Evolutionary conservation across 345 rosid species (phyloP), one percentile per base, ranked within the genome.

Genomic region (Gossypium bickii): DNA sequence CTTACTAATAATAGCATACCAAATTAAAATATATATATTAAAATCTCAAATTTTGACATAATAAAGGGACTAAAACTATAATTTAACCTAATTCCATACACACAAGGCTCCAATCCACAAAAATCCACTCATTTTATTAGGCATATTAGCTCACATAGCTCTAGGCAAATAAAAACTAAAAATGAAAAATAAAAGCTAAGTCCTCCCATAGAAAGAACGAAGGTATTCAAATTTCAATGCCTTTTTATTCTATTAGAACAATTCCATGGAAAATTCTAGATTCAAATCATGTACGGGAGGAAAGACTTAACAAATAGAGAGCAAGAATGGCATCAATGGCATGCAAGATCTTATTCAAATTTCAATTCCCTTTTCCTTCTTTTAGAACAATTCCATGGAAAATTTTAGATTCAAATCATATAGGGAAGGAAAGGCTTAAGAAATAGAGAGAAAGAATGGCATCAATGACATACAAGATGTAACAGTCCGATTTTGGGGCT

Each of bases 381-480:
- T 44, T 15, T 58, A 24, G 13, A 51, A 22, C 20, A 0, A 16
- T 7, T 59, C 13, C 60, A 90, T 90, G 95, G 95, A 88, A 72
- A 88, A 87, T 79, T 87, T 83, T 84, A 87, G 90, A 88, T 90
- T 91, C 72, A 88, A 79, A 78, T 86, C 92, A 44, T 78, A 71
- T 74, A 80, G 81, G 24, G 87, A 81, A n/a, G 89, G 85, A 56
- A 80, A 84, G 74, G 76, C 78, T 76, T 56, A 61, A 9, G n/a
- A 67, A 16, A 24, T 47, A 47, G 12, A 22, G 47, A 82, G 92
- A 62, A 83, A 49, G 49, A 29, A 29, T 29, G 5, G 34, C 34
- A 29, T 29, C 34, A 29, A 29, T 29, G 34, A 29, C 34, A 71
- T 71, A 49, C 51, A 71, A 20, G 20, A 20, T 20, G 20, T 20